These are phyloP conservation scores for Fonsecaea pedrosoi DNA, from an alignment of 2,329 filamentous ascomycete species.

Conservation along the genomic window DNA sequence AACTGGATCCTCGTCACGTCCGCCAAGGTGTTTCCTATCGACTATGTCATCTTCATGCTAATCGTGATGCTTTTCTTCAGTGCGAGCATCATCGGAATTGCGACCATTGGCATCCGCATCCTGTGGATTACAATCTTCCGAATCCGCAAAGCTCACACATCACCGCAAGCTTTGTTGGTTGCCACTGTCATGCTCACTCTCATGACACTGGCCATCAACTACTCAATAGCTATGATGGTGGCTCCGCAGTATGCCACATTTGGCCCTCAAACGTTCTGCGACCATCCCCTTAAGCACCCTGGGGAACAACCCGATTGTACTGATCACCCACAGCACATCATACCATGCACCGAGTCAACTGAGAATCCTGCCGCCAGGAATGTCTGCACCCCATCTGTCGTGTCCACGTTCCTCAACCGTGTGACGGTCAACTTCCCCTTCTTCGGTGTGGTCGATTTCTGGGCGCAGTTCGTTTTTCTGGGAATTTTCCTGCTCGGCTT, in stretches of 20 bases:
- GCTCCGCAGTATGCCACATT: slow-evolving; percentile 95
- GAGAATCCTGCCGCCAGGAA: slow-evolving; percentile 73
- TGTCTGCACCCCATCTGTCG: slow-evolving; percentile 89
- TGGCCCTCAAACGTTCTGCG: slow-evolving; percentile 93
- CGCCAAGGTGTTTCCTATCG: slow-evolving; percentile 83
- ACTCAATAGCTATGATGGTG: slow-evolving; percentile 89
- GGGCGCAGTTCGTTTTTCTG: slow-evolving; percentile 93
- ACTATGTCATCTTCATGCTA: slow-evolving; percentile 87
- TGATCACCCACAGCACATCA: slow-evolving; percentile 72
- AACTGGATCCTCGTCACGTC: slow-evolving; percentile 87
- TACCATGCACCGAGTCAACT: slow-evolving; percentile 79
- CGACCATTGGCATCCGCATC: slow-evolving; percentile 89
- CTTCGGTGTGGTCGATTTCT: slow-evolving; percentile 91
- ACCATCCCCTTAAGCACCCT: slow-evolving; percentile 67
- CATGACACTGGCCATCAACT: slow-evolving; percentile 90
- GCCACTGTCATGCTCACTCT: slow-evolving; percentile 89
- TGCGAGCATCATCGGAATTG: slow-evolving; percentile 84
- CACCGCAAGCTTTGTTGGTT: slow-evolving; percentile 88
- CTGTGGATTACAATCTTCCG: slow-evolving; percentile 93
- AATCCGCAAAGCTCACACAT: slow-evolving; percentile 85
- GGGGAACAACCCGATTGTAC: slow-evolving; percentile 77
- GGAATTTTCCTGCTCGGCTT: slow-evolving; percentile 83
- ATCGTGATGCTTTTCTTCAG: slow-evolving; percentile 87
- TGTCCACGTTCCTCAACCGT: slow-evolving; percentile 91
- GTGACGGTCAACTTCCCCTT: slow-evolving; percentile 94